Percentiles rank a stretch among this genome's conserved stretches.
Conservation (phyloP, 257 asterid genomes). For the Gardenia jasminoides region DNA sequence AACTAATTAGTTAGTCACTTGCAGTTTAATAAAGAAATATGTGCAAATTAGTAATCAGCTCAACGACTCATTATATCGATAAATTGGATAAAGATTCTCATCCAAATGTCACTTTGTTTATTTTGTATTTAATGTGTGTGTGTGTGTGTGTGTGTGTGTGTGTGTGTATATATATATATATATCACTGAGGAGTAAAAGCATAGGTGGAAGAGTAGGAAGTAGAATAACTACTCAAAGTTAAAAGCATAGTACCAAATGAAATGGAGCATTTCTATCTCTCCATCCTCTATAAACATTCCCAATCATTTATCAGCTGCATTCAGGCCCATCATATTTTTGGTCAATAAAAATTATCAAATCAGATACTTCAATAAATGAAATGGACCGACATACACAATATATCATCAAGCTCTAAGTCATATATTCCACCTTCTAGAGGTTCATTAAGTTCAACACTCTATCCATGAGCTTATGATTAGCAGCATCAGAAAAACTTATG, state of each 20-base stretch:
- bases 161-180: too few relatives aligned
- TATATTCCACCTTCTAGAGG: background rate
- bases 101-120: too few relatives aligned
- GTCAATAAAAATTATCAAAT: background rate
- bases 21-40: background rate
- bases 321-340: background rate
- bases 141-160: too few relatives aligned
- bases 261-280: background rate
- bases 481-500: conserved; percentile 2
- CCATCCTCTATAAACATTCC: background rate
- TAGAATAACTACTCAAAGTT: too few relatives aligned
- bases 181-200: too few relatives aligned
- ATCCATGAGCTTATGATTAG: background rate
- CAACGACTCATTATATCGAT: background rate
- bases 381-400: background rate
- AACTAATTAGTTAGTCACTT: background rate
- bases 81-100: background rate
- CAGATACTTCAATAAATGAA: background rate
- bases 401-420: background rate
- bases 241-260: background rate
- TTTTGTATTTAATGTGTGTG: too few relatives aligned
- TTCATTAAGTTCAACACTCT: background rate
- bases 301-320: background rate
- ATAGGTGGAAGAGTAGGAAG: too few relatives aligned
- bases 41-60: background rate